Evolutionary conservation across 148 eudicot species (phyloP), one percentile per base, ranked within the genome.

Genomic region (Arbutus unedo): DNA sequence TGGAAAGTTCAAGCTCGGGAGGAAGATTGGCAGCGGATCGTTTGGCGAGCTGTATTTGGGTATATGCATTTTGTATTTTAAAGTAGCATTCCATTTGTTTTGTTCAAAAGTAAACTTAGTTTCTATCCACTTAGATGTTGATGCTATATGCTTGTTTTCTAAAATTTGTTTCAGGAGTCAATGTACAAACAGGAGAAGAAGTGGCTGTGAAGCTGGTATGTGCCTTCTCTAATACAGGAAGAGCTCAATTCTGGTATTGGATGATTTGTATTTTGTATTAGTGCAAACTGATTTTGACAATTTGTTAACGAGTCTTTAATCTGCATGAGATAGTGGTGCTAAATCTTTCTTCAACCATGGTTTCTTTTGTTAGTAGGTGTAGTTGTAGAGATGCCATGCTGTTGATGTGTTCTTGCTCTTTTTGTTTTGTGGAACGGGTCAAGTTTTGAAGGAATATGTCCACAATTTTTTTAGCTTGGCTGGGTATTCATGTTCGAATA

Each of bases 181-280:
- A 93, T 91, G 91, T 91, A 51, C 98, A 95, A 85, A 90, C 90
- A 67, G 93, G 94, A 48, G 98, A 95, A 82, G 98, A 94, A 88
- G 97, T 94, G 76, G 98, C 97, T 47, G 89, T 93, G 75, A 94
- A 94, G 91, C 89, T 94, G 93, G 98, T 94, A 88, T 85, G 97
- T 81, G 76, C 71, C 16, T 49, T 43, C 79, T 81, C 25, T 81
- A 60, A 50, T 62, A 15, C 70, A 41, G 18, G 18, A n/a, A 64
- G 25, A 55, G 23, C 19, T 79, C 67, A 74, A n/a, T 53, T 45
- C 14, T 78, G 53, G 18, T 66, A 64, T 15, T 77, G 51, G 60
- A 60, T 83, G 60, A 43, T 31, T 57, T 64, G 23, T 55, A 21
- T 47, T 81, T 75, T 55, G n/a, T 55, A 13, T 43, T 23, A 2